Base-by-base conservation (phyloP, 257 asterid genomes). In the Rubia yunnanensis region DNA sequence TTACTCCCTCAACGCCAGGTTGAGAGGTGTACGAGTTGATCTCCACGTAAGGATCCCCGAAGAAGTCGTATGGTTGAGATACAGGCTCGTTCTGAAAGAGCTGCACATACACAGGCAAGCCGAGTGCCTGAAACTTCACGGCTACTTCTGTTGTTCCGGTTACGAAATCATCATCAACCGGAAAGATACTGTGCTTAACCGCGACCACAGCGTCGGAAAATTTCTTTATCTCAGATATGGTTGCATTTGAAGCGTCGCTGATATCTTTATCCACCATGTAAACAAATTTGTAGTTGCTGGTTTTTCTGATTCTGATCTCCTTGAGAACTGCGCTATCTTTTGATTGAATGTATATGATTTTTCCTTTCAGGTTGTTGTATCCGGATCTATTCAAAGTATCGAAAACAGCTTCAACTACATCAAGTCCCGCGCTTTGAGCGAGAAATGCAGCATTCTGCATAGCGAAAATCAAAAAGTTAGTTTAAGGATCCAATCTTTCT, bases 41-140 rank as follows among this genome's bases (percentile, higher is more conserved):
- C 86, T 94, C 96, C 38, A 81, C 63, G 36, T 81, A 82, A 18
- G 99, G 76, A 71, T 94, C 97, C 27, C 91, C 74, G 66, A 78
- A 84, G 82, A 77, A 88, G 67, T 94, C 99, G 92, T 96, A 90
- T 38, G 99, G 69, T 69, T 88, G 95, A 73, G 99, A 85, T 1
- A 72, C 53, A 70, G 77, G 90, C 87, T 94, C 97, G 68, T 90
- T 94, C 34, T 53, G 66, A 76, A 94, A 88, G 22, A 55, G 10
- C 70, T 65, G 84, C 56, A 88, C 97, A 32, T 83, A 88, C 18
- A 83, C 96, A 0, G 76, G 6, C 27, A 94, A 84, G 54, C 74
- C 68, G 35, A 70, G 73, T 20, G 79, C 77, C 74, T 85, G 85
- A 63, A 94, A 84, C 76, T 76, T 84, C 17, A 73, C 73, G 63